A percentile compares a stretch with the other conserved stretches of the same genome.
Conservation (phyloP, 2,329 filamentous ascomycete species). For the Monosporascus sp. region DNA sequence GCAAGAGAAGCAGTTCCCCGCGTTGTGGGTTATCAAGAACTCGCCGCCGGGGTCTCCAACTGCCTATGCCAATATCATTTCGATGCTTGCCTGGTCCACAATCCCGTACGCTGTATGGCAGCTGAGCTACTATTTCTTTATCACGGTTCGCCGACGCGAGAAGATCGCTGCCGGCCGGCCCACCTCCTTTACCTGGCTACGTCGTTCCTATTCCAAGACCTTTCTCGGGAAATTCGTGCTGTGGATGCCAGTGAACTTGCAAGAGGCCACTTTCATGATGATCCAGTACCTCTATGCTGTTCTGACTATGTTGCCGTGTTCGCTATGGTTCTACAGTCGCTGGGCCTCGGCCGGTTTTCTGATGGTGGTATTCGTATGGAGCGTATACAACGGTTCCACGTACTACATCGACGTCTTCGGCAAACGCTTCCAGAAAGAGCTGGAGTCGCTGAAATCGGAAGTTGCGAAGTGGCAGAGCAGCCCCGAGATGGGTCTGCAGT, state of each 20-base stretch:
- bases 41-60: constrained; percentile 65
- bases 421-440: constrained; percentile 91
- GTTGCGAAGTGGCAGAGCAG: constrained; percentile 80
- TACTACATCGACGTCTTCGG: constrained; percentile 99
- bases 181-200: constrained; percentile 96
- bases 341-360: constrained; percentile 77
- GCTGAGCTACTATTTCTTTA: constrained; percentile 86
- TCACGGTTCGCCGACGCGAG: constrained; percentile 88
- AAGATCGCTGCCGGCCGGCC: constrained; percentile 94
- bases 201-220: constrained; percentile 81
- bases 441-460: constrained; percentile 83
- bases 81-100: constrained; percentile 93
- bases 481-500: constrained; percentile 41
- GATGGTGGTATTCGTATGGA: constrained; percentile 82
- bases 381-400: constrained; percentile 92
- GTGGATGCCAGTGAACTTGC: constrained; percentile 66
- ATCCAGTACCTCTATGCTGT: constrained; percentile 93
- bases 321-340: constrained; percentile 88
- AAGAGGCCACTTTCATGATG: constrained; percentile 90
- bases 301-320: constrained; percentile 89
- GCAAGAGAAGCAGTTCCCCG: constrained; percentile 72
- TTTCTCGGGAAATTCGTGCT: constrained; percentile 86
- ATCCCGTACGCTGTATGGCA: constrained; percentile 94
- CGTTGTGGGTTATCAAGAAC: constrained; percentile 74
- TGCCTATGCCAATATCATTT: constrained; percentile 69